phyloP scores from a whole-genome alignment of 139 green algal species.

The Nannochloris sp. region DNA sequence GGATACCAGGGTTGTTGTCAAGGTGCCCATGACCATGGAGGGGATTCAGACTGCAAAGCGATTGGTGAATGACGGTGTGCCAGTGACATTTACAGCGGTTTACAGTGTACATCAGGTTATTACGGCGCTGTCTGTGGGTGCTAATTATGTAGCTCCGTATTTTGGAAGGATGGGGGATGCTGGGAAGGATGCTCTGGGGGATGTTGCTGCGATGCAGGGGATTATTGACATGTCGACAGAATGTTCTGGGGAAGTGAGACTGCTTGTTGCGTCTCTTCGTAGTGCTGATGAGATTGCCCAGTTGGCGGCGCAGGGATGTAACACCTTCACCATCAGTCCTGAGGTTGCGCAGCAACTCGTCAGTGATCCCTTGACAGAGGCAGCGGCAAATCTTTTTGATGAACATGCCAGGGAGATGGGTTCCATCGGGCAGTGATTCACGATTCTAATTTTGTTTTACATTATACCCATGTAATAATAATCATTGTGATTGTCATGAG shows the following conservation, averaged over 20 bases:
- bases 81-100: slow-evolving; percentile 59
- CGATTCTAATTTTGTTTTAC: slow-evolving; percentile 7
- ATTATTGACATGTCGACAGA: slow-evolving; percentile 29
- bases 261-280: slow-evolving; percentile 66
- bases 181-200: slow-evolving; percentile 18
- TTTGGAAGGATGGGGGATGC: slow-evolving; percentile 68
- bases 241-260: slow-evolving; percentile 26
- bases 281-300: slow-evolving; percentile 36
- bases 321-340: slow-evolving; percentile 77
- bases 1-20: slow-evolving; percentile 36
- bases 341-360: slow-evolving; percentile 42
- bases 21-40: slow-evolving; percentile 62
- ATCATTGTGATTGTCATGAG: too few species aligned
- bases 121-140: slow-evolving; percentile 49
- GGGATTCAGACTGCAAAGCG: slow-evolving; percentile 46
- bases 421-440: background rate
- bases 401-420: slow-evolving; percentile 30
- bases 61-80: slow-evolving; percentile 39
- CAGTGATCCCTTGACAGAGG: slow-evolving; percentile 34
- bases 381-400: slow-evolving; percentile 24
- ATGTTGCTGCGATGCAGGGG: slow-evolving; percentile 49
- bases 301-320: slow-evolving; percentile 52
- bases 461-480: background rate
- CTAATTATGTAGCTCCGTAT: slow-evolving; percentile 73
- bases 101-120: slow-evolving; percentile 51